Evolutionary conservation across 2,329 filamentous ascomycete genomes (phyloP), one percentile per base, ranked within the genome.

Genomic region (Rutstroemia sp.): DNA sequence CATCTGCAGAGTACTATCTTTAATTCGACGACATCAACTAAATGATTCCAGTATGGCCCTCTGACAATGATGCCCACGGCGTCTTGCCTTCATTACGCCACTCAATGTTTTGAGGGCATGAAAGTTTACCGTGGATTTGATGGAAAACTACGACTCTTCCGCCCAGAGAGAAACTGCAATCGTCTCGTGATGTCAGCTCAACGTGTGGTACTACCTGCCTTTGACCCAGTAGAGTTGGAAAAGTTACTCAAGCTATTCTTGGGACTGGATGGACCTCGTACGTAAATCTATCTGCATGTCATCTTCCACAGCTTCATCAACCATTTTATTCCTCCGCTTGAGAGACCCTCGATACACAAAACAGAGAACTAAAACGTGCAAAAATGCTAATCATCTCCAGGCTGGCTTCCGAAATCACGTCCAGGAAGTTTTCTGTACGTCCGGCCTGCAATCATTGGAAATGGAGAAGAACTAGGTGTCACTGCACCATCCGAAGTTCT

Each of bases 371-470:
- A 5, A 17, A 7, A 17, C 5, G 2, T 41, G 2, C 14, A 41
- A n/a, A 7, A 41, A 14, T 19, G 39, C 39, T 41, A 10, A 41
- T 16, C 8, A n/a, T 19, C 17, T 41, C 52, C 45, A 66, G 87
- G 86, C 67, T 96, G 90, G 90, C 78, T 95, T 39, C 88, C 90
- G 41, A 80, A 80, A 65, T 77, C 81, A 60, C 76, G 81, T 37
- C 78, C 85, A 0, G 88, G 87, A 48, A 76, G 74, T 52, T 95
- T 87, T 75, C 75, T 96, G 49, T 96, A 96, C 74, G 77, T 96
- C 58, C 87, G 91, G 37, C 91, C 92, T 3, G 91, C 89, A 0
- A 78, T 96, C 67, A 95, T 96, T 68, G 91, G 86, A 52, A 92
- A 87, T 5, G 88, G 90, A 63, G 73, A 86, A 7, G 84, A 89